Conservation (phyloP, 441 rosid genomes). For the Arabidopsis lyrata region DNA sequence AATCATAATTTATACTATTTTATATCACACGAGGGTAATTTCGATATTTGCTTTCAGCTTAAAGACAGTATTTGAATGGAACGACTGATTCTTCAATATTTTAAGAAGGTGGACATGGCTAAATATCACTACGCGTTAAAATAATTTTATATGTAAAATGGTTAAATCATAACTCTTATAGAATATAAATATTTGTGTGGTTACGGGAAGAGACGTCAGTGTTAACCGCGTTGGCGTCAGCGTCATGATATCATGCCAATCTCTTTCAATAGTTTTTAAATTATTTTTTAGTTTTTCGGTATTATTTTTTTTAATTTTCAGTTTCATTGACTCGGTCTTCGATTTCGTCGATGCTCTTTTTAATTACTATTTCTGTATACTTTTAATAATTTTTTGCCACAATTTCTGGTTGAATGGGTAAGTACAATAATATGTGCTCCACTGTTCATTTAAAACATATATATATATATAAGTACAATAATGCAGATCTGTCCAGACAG, state of each 20-base stretch:
- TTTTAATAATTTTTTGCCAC: background rate
- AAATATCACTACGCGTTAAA: background rate
- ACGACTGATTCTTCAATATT: background rate
- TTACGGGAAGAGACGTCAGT: conserved; percentile 10
- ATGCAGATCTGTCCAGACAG: too few relatives aligned
- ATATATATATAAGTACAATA: too few relatives aligned
- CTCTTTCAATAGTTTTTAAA: too few relatives aligned
- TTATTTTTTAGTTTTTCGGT: background rate
- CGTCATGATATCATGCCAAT: conserved; percentile 21
- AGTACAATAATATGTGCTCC: too few relatives aligned
- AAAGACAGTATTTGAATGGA: background rate
- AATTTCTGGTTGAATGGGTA: background rate
- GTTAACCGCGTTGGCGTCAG: conserved; percentile 18
- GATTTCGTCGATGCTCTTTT: background rate
- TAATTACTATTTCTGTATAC: background rate
- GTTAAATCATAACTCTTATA: background rate
- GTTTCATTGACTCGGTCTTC: conserved; percentile 16
- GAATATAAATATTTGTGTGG: background rate
- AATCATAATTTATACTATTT: too few relatives aligned
- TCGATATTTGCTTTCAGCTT: background rate
- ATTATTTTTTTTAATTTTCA: background rate
- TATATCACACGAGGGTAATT: background rate
- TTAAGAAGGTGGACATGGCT: background rate
- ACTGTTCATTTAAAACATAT: too few relatives aligned
- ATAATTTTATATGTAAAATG: background rate